Base-by-base conservation (phyloP, 352 stramenopile species). In the Phytophthora boehmeriae region DNA sequence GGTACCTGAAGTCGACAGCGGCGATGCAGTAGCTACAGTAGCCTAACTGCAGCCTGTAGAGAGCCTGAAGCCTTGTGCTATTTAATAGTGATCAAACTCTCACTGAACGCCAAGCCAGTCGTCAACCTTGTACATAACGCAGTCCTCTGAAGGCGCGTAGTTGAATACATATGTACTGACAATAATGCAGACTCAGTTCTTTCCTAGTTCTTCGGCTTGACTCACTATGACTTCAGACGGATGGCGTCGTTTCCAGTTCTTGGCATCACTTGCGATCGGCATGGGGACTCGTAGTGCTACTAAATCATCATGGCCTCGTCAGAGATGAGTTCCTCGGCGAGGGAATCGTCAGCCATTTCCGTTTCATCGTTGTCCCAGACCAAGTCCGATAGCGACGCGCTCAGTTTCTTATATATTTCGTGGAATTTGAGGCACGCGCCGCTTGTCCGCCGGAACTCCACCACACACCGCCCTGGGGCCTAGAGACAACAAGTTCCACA, bases 251-350 rank as follows among this genome's bases (percentile, higher is more conserved):
- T 56, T 49, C 49, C 55, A 36, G 13, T 28, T 64, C 52, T 34
- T 53, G 20, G 11, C 11, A 38, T 8, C 45, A 20, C 5, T 22
- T 34, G n/a, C 39, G 16, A 10, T 51, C 44, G 36, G 35, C 43
- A 60, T 50, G 43, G 35, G n/a, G n/a, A 6, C 8, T 55, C 41
- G 41, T 16, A 23, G 20, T 44, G 17, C 11, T 19, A 20, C 46
- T 88, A 93, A 63, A 91, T 90, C 84, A 93, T 93, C 72, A 90
- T 87, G 47, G 78, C 80, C 56, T 91, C 82, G 53, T 93, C 84
- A 16, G 81, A 91, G 46, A 90, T 89, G 46, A 91, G 69, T 54
- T 93, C 84, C 45, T 93, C 84, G 19, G 65, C 71, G 34, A 66
- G 73, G 16, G 76, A 78, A 23, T 66, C 63, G 30, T 56, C 45